phyloP scores from a whole-genome alignment of 345 rosid species.

The Syzygium jambos region DNA sequence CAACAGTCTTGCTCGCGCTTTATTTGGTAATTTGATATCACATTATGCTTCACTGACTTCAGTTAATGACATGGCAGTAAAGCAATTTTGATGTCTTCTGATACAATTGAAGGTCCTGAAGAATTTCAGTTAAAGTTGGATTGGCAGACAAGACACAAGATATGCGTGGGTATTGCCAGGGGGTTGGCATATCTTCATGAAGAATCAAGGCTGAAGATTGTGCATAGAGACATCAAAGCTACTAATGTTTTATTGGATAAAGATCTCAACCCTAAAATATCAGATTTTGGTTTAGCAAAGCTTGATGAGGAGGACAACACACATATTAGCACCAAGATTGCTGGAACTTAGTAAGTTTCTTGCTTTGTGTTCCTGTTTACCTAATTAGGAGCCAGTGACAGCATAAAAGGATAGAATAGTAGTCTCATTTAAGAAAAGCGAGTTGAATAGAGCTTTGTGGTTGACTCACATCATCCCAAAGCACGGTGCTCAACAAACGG shows the following conservation, averaged over 20 bases:
- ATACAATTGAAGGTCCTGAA: neutral
- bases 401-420: neutral
- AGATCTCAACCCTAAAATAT: constrained; percentile 21
- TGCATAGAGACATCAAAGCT: constrained; percentile 30
- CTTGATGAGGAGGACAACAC: constrained; percentile 19
- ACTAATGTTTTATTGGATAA: constrained; percentile 23
- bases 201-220: constrained; percentile 22
- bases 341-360: constrained; percentile 21
- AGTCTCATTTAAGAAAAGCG: neutral
- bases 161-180: constrained; percentile 23
- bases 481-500: neutral
- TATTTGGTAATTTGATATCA: constrained; percentile 5
- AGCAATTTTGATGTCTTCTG: neutral
- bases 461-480: neutral
- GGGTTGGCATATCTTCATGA: constrained; percentile 31
- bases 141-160: constrained; percentile 10
- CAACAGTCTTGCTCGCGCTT: constrained; percentile 9
- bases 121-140: constrained; percentile 6
- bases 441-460: neutral
- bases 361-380: neutral
- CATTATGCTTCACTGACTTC: neutral
- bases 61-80: neutral
- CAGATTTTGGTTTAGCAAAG: constrained; percentile 30
- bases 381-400: neutral
- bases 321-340: constrained; percentile 23